phyloP scores from a whole-genome alignment of 805 yeast genomes.

The Cyberlindnera americana region DNA sequence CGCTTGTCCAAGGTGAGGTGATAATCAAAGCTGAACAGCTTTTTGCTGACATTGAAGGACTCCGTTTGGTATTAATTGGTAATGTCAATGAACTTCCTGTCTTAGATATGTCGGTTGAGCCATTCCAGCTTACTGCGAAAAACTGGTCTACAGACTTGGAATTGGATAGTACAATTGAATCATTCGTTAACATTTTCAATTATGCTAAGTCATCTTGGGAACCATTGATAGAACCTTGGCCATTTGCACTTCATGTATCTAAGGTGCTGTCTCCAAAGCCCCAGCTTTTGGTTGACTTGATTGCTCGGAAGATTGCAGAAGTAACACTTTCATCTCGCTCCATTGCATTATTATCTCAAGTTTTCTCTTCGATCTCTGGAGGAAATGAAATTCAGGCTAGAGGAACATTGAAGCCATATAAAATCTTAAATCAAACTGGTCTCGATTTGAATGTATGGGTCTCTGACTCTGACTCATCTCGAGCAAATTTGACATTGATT shows the following conservation, averaged over 20 bases:
- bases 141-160: slow-evolving; percentile 87
- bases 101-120: slow-evolving; percentile 66
- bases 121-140: slow-evolving; percentile 62
- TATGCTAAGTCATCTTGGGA: slow-evolving; percentile 94
- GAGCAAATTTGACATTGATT: slow-evolving; percentile 32
- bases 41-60: slow-evolving; percentile 64
- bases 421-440: slow-evolving; percentile 82
- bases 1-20: slow-evolving; percentile 32
- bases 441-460: slow-evolving; percentile 78
- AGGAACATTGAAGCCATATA: slow-evolving; percentile 79
- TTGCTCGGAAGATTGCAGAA: slow-evolving; percentile 76
- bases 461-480: slow-evolving; percentile 36
- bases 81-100: slow-evolving; percentile 90
- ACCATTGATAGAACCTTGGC: slow-evolving; percentile 87
- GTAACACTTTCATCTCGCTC: slow-evolving; percentile 79
- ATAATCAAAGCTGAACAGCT: slow-evolving; percentile 67
- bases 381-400: slow-evolving; percentile 57
- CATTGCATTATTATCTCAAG: slow-evolving; percentile 69
- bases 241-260: slow-evolving; percentile 67
- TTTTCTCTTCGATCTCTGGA: slow-evolving; percentile 53
- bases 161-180: slow-evolving; percentile 61
- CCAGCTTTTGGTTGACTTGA: slow-evolving; percentile 58
- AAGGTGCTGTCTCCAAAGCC: slow-evolving; percentile 43
- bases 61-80: slow-evolving; percentile 80
- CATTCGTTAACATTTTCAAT: slow-evolving; percentile 74